Evolutionary conservation across 371 early-diverging fungal genomes (phyloP), one percentile per base, ranked within the genome.

Genomic region (Thermomucor indicae-seudaticae): DNA sequence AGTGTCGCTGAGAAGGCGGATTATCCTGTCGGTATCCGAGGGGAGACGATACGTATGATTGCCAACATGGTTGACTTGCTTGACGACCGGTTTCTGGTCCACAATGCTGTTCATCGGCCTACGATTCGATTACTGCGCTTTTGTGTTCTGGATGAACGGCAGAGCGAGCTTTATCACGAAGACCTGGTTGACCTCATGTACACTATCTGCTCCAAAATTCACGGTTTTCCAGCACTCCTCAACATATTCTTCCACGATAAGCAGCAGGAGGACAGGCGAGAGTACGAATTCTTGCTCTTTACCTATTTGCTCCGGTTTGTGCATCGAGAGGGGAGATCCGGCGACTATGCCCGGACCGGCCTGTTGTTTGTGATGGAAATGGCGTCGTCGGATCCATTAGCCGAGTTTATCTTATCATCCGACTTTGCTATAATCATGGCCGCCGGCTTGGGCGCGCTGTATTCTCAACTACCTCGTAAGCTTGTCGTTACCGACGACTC

Each of bases 341-440:
- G 93, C 6, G 95, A 95, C 55, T 86, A 81, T 47, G 90, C 93
- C 1, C 71, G 95, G 29, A 88, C 90, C 19, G 90, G 89, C n/a
- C 64, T 91, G 41, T 64, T 89, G 28, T 88, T 91, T 52, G 56
- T 93, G 34, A 75, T 93, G 54, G 91, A 91, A 53, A 72, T 92
- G 49, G 85, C 86, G 0, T 1, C 43, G n/a, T 69, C 74, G 11
- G 78, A 75, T 12, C 75, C 73, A 14, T 67, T 92, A 34, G 84
- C 83, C 30, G 75, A 81, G n/a, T 91, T 86, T 64, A 85, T 94
- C 37, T 51, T 81, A 17, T 72, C 80, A 31, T 83, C 84, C 43
- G 90, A 90, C 28, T 89, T 92, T 55, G 67, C 86, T 4, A 75
- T 80, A 1, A 77, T 89, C 27, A 70, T 90, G 55, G 78, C 84